These are phyloP conservation scores for Pseudocercospora vitis DNA, from an alignment of 2,329 filamentous ascomycete species.

Conservation along the genomic window DNA sequence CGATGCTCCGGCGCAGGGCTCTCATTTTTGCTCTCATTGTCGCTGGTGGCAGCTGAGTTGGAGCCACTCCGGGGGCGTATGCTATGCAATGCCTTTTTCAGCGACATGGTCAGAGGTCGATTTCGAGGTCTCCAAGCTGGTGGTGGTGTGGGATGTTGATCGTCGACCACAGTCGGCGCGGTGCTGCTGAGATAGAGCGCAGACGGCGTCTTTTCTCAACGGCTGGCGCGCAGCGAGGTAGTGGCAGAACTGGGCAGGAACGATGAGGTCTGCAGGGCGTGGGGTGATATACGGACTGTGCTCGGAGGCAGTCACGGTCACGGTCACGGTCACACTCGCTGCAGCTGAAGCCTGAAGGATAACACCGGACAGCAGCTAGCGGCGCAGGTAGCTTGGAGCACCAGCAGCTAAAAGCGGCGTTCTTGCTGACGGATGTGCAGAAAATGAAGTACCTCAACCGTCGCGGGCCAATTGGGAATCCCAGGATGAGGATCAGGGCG, in stretches of 20 bases:
- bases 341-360: conserved; percentile 6
- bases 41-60: conserved; percentile 27
- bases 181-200: conserved; percentile 8
- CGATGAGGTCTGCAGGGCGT: too few relatives aligned
- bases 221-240: neutral
- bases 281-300: too few relatives aligned
- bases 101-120: conserved; percentile 32
- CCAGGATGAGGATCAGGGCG: conserved; percentile 1
- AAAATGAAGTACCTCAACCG: conserved; percentile 1
- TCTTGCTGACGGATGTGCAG: neutral
- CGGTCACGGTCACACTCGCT: neutral
- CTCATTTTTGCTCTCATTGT: conserved; percentile 22
- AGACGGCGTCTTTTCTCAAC: conserved; percentile 10
- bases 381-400: too few relatives aligned
- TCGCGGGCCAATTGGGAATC: conserved; percentile 3
- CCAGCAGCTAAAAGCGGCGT: neutral
- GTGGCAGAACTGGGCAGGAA: too few relatives aligned
- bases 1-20: conserved; percentile 20
- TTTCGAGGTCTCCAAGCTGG: neutral
- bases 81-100: conserved; percentile 50
- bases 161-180: neutral
- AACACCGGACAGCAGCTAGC: neutral
- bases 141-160: neutral
- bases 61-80: conserved; percentile 41
- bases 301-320: neutral